Conservation (phyloP, 768 basidiomycete species). For the Daedalea quercina region DNA sequence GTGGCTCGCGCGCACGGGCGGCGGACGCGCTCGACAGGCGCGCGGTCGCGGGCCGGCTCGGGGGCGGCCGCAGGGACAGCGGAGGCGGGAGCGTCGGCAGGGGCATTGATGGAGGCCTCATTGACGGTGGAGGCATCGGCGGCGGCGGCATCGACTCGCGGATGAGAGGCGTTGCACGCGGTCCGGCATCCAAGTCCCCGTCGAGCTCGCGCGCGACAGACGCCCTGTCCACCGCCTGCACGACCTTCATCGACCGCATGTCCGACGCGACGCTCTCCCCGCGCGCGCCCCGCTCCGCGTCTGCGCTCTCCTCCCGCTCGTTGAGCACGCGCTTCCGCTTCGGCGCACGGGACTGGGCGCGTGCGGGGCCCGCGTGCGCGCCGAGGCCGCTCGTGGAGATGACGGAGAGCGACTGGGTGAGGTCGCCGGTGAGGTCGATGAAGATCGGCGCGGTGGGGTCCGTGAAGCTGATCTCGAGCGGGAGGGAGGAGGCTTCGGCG, state of each 20-base stretch:
- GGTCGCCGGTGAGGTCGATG: constrained; percentile 69
- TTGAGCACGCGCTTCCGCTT: no score
- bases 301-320: constrained; percentile 27
- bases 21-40: background rate
- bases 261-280: background rate
- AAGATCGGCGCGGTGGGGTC: constrained; percentile 69
- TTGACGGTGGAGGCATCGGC: constrained; percentile 26
- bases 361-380: background rate
- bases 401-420: constrained; percentile 60
- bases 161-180: background rate
- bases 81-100: constrained; percentile 6
- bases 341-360: no score
- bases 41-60: constrained; percentile 5
- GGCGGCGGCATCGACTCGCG: constrained; percentile 17
- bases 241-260: constrained; percentile 47
- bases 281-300: no score
- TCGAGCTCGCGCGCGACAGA: constrained; percentile 15
- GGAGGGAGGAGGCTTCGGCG: constrained; percentile 61
- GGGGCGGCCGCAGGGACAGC: constrained; percentile 9
- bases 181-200: background rate
- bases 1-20: background rate
- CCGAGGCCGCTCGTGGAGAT: constrained; percentile 55
- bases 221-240: constrained; percentile 27
- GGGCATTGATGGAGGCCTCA: constrained; percentile 7
- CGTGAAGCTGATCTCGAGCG: constrained; percentile 70